phyloP scores from a whole-genome alignment of 2,329 filamentous ascomycete genomes.

The Botryotinia globosa region DNA sequence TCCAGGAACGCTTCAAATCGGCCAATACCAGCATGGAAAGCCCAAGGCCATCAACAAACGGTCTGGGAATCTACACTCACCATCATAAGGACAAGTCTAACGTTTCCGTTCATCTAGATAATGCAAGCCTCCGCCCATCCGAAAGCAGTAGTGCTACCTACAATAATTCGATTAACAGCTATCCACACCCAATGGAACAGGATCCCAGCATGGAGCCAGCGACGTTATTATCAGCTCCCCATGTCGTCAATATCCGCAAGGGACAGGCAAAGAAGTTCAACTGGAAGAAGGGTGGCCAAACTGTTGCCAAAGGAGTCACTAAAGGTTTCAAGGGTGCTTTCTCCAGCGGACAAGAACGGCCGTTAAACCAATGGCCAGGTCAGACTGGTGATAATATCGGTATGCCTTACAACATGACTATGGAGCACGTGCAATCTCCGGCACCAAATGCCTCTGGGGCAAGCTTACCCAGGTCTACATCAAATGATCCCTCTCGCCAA shows the following conservation, averaged over 20 bases:
- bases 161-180: constrained; percentile 32
- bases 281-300: constrained; percentile 96
- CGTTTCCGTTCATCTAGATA: constrained; percentile 36
- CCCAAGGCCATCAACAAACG: constrained; percentile 44
- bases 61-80: constrained; percentile 61
- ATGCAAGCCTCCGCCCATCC: constrained; percentile 42
- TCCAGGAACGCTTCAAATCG: constrained; percentile 88
- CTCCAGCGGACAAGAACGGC: constrained; percentile 51
- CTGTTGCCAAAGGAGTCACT: constrained; percentile 87
- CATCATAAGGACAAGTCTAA: constrained; percentile 49
- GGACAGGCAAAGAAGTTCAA: constrained; percentile 92
- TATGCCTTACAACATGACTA: constrained; percentile 68
- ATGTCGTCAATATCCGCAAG: constrained; percentile 92
- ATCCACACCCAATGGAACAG: constrained; percentile 39
- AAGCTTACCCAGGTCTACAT: constrained; percentile 30
- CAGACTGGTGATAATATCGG: constrained; percentile 63
- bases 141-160: constrained; percentile 39
- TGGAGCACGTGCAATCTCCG: constrained; percentile 51
- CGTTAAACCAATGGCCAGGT: constrained; percentile 48
- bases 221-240: constrained; percentile 56
- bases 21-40: constrained; percentile 55
- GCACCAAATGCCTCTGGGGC: constrained; percentile 25
- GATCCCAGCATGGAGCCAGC: constrained; percentile 37
- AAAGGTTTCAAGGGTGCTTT: constrained; percentile 95
- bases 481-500: constrained; percentile 34